Evolutionary conservation across 441 rosid species (phyloP).

Genomic region (Mallotus japonicus): DNA sequence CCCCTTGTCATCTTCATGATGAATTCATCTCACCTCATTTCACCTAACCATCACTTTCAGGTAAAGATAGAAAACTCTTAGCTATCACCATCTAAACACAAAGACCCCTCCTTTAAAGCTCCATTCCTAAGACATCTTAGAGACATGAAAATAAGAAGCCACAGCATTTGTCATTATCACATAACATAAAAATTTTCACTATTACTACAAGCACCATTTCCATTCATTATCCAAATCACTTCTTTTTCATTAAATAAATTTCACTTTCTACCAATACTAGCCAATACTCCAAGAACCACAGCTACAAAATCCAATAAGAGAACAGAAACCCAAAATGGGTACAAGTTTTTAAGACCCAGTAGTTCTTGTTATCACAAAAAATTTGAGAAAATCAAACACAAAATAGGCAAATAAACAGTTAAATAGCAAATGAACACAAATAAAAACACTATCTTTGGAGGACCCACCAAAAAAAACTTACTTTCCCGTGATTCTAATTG

Average conservation of each 20-base stretch:
- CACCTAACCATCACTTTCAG: background rate
- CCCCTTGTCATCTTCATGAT: background rate
- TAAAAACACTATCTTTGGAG: too few relatives aligned
- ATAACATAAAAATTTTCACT: background rate
- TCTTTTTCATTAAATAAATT: too few relatives aligned
- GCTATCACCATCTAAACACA: too few relatives aligned
- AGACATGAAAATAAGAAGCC: background rate
- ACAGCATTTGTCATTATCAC: background rate
- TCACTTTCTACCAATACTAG: too few relatives aligned
- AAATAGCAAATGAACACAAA: background rate
- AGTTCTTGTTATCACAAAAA: too few relatives aligned
- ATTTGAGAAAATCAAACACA: background rate
- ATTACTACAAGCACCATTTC: background rate
- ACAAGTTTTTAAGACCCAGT: background rate
- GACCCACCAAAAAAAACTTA: constrained; percentile 27
- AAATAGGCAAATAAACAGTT: too few relatives aligned
- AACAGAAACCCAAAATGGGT: background rate
- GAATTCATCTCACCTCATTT: background rate
- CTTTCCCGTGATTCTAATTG: constrained; percentile 71
- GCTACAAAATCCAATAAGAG: background rate
- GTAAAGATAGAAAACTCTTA: background rate
- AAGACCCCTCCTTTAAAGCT: background rate
- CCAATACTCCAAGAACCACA: too few relatives aligned
- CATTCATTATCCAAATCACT: background rate
- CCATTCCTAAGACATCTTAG: background rate